A percentile compares a stretch with the other conserved stretches of the same genome.
phyloP scores from a whole-genome alignment of 768 basidiomycete genomes.

The Kondoa subrosea region DNA sequence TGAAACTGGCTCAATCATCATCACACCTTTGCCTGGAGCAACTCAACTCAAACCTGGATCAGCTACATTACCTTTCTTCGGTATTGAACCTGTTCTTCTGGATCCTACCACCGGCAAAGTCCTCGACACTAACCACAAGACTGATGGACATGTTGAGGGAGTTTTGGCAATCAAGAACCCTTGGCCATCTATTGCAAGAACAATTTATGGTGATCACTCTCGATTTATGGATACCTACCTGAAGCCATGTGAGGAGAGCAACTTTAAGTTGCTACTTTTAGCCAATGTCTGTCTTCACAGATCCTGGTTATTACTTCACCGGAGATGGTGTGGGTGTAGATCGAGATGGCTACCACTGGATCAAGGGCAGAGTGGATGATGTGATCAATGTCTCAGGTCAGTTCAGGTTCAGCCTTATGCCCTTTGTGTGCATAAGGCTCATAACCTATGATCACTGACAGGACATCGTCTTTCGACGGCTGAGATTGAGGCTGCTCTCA shows the following conservation, averaged over 20 bases:
- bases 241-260: constrained; percentile 34
- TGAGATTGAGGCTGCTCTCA: constrained; percentile 92
- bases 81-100: constrained; percentile 71
- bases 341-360: constrained; percentile 94
- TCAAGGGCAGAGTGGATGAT: constrained; percentile 87
- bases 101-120: constrained; percentile 64
- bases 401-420: background rate
- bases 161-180: constrained; percentile 68
- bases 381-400: constrained; percentile 93
- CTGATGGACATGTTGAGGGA: constrained; percentile 74
- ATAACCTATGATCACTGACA: constrained; percentile 46
- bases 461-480: constrained; percentile 93
- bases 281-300: constrained; percentile 38
- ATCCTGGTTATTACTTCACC: constrained; percentile 87
- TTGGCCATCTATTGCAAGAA: constrained; percentile 91
- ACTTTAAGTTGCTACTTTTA: background rate
- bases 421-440: constrained; percentile 69
- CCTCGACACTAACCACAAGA: constrained; percentile 28
- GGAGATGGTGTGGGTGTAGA: constrained; percentile 92
- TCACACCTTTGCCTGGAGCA: constrained; percentile 90
- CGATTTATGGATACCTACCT: constrained; percentile 64
- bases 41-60: constrained; percentile 90
- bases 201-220: constrained; percentile 81
- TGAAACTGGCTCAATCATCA: constrained; percentile 87
- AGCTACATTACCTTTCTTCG: constrained; percentile 96